phyloP scores from a whole-genome alignment of 352 stramenopile species.

The Phytophthora citrophthora region DNA sequence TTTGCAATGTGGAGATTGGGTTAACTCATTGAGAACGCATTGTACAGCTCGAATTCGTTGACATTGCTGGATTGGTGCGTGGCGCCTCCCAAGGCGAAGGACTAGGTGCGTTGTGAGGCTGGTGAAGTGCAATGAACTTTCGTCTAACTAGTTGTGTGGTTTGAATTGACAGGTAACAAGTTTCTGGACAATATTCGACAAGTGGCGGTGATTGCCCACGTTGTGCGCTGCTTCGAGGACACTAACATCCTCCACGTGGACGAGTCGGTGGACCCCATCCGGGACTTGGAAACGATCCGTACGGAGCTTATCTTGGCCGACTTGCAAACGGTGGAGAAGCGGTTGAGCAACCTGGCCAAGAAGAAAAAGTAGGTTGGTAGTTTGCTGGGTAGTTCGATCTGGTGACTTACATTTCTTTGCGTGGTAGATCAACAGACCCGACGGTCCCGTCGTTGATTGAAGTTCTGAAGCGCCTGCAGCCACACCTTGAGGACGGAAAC shows the following conservation, averaged over 20 bases:
- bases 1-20: slow-evolving; percentile 9
- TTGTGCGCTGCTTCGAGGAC: slow-evolving; percentile 98
- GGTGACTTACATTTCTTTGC: slow-evolving; percentile 5
- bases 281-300: slow-evolving; percentile 99
- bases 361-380: slow-evolving; percentile 74
- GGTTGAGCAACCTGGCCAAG: slow-evolving; percentile 67
- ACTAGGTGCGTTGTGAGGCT: slow-evolving; percentile 42
- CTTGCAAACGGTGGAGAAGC: slow-evolving; percentile 80
- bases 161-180: slow-evolving; percentile 64
- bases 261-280: slow-evolving; percentile 94
- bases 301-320: slow-evolving; percentile 96
- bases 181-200: slow-evolving; percentile 90
- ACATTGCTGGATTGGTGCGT: slow-evolving; percentile 87
- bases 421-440: slow-evolving; percentile 55
- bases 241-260: slow-evolving; percentile 98
- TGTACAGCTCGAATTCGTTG: slow-evolving; percentile 83
- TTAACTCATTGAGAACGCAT: slow-evolving; percentile 13
- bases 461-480: slow-evolving; percentile 67
- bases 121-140: neutral
- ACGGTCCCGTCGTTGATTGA: slow-evolving; percentile 55
- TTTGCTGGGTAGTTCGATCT: neutral
- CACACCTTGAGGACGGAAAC: slow-evolving; percentile 87
- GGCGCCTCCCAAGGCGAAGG: slow-evolving; percentile 84
- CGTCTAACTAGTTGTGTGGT: neutral
- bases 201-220: slow-evolving; percentile 82